Percentiles rank a stretch among this genome's conserved stretches.
These are phyloP conservation scores for Butyriboletus loyo DNA, from an alignment of 768 basidiomycete species.

Conservation along the genomic window DNA sequence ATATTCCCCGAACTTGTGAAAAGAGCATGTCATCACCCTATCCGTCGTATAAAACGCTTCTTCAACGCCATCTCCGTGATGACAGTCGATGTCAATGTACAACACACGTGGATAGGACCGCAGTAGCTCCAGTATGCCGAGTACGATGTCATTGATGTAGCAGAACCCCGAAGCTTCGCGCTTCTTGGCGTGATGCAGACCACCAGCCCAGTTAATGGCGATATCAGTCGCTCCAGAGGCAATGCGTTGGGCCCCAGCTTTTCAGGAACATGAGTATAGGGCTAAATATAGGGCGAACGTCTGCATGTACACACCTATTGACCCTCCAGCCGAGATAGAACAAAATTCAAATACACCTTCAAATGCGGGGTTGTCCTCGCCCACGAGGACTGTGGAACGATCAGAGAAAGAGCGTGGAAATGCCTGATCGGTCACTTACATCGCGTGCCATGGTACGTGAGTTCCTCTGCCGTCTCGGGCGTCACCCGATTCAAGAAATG, in stretches of 20 bases:
- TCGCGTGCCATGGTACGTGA: conserved; percentile 80
- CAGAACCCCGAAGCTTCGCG: conserved; percentile 97
- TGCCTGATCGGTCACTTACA: conserved; percentile 49
- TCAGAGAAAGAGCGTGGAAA: not conserved
- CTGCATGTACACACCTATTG: conserved; percentile 61
- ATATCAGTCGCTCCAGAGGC: conserved; percentile 76
- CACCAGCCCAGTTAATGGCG: conserved; percentile 97
- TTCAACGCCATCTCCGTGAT: conserved; percentile 98
- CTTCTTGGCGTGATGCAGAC: conserved; percentile 99
- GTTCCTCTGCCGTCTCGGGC: conserved; percentile 84
- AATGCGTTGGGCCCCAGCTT: conserved; percentile 79
- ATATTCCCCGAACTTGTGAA: conserved; percentile 92
- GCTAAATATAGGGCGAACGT: not conserved
- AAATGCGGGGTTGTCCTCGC: conserved; percentile 95
- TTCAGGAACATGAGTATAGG: not conserved
- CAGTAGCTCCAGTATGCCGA: conserved; percentile 91
- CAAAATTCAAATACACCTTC: conserved; percentile 98
- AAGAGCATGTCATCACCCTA: conserved; percentile 94
- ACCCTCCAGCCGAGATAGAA: conserved; percentile 93
- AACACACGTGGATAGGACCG: conserved; percentile 82
- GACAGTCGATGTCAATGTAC: conserved; percentile 97
- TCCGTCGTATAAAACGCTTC: conserved; percentile 98
- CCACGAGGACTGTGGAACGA: conserved; percentile 47
- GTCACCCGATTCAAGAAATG: conserved; percentile 86
- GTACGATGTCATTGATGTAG: conserved; percentile 98